Evolutionary conservation across 1,284 basidiomycete genomes (phyloP).

Genomic region (Irpex sp.): DNA sequence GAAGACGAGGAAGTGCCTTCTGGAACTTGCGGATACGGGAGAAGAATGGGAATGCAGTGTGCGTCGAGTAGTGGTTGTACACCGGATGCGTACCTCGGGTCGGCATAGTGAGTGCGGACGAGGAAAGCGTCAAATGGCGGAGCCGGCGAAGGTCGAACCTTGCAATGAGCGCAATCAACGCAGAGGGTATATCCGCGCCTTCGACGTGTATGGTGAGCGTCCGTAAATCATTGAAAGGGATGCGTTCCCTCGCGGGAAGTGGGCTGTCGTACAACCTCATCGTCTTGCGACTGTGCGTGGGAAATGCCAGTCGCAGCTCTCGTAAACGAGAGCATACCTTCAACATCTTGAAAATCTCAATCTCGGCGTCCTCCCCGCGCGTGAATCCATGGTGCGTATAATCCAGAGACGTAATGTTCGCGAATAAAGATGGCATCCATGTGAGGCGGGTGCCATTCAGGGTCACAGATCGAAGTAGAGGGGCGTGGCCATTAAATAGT

Average conservation of each 20-base stretch:
- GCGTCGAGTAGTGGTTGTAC: not conserved
- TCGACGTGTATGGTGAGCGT: constrained; percentile 16
- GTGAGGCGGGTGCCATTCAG: constrained; percentile 60
- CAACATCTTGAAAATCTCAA: constrained; percentile 31
- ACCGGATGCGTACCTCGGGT: not conserved
- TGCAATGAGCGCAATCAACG: constrained; percentile 21
- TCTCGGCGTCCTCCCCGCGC: constrained; percentile 26
- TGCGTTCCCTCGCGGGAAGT: constrained; percentile 3
- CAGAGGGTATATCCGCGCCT: constrained; percentile 25
- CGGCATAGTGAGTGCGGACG: constrained; percentile 7
- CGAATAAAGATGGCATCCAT: constrained; percentile 58
- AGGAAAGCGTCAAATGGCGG: constrained; percentile 20
- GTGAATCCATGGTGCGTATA: constrained; percentile 39
- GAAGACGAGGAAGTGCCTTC: constrained; percentile 24
- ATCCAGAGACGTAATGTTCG: constrained; percentile 57
- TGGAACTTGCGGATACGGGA: constrained; percentile 24
- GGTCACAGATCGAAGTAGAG: constrained; percentile 47
- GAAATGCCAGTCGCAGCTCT: constrained; percentile 24
- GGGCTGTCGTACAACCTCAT: not conserved
- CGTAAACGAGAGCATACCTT: constrained; percentile 20
- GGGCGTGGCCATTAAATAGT: constrained; percentile 60
- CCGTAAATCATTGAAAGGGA: constrained; percentile 4
- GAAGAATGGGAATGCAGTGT: constrained; percentile 7
- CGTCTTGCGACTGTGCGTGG: constrained; percentile 10
- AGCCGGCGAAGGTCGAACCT: constrained; percentile 22